Conservation (phyloP, 2,329 filamentous ascomycete genomes). For the Penicillium concentricum region DNA sequence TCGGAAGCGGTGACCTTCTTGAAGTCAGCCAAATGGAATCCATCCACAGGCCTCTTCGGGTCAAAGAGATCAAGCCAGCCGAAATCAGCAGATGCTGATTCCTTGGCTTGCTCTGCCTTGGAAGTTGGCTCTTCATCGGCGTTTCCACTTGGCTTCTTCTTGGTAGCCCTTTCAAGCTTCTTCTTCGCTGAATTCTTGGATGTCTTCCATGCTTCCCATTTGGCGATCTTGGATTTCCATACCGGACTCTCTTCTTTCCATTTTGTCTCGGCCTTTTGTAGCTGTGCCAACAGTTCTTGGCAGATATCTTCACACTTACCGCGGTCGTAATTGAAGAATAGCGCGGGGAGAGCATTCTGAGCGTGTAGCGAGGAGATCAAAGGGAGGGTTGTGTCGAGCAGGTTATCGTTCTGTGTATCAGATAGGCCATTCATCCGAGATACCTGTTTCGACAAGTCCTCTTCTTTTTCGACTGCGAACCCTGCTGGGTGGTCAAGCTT, state of each 20-base stretch:
- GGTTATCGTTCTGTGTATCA: slow-evolving; percentile 17
- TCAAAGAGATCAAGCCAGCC: slow-evolving; percentile 66
- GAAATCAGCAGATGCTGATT: slow-evolving; percentile 55
- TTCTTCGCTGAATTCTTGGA: slow-evolving; percentile 33
- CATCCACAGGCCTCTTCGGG: slow-evolving; percentile 57
- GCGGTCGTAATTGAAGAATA: slow-evolving; percentile 77
- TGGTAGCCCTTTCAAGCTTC: slow-evolving; percentile 47
- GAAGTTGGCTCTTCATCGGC: slow-evolving; percentile 48
- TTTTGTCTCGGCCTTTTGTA: slow-evolving; percentile 55
- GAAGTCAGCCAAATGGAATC: slow-evolving; percentile 57
- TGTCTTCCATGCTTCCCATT: slow-evolving; percentile 50
- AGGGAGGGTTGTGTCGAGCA: slow-evolving; percentile 53
- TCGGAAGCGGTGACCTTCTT: slow-evolving; percentile 60
- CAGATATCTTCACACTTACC: slow-evolving; percentile 62
- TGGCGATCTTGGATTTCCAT: slow-evolving; percentile 62
- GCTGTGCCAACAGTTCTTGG: slow-evolving; percentile 49
- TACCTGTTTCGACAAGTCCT: background rate
- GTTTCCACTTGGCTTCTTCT: slow-evolving; percentile 34
- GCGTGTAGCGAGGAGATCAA: slow-evolving; percentile 50
- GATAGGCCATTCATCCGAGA: background rate
- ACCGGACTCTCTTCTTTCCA: slow-evolving; percentile 43
- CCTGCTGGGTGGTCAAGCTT: slow-evolving; percentile 40
- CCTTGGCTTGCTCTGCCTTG: slow-evolving; percentile 56
- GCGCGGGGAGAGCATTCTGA: slow-evolving; percentile 66
- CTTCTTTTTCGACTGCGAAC: background rate